Base-by-base conservation (phyloP, 163 green algal genomes). In the Trebouxiophyceae sp. region DNA sequence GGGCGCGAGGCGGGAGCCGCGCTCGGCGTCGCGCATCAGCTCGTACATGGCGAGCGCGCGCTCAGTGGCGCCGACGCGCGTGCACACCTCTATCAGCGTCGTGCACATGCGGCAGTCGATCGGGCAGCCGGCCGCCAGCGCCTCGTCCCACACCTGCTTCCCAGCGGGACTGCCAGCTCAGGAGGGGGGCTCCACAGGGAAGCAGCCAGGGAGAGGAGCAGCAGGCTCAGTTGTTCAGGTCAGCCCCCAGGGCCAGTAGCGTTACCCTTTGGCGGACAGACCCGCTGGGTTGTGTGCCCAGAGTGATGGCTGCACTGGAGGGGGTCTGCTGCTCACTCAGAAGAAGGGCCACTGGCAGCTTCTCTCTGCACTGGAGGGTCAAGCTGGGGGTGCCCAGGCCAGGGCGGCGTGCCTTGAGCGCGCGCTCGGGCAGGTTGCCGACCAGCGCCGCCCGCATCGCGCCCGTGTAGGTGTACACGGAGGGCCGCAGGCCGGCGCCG, bases 401-500 rank as follows among this genome's bases (percentile, higher is more conserved):
- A n/a, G n/a, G n/a, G n/a, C 45, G 33, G 62, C 72, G 78, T 1
- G 87, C 79, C 62, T 78, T 60, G 59, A 92, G 45, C 0, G 88
- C 88, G 19, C 79, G 69, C 33, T 89, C 81, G 29, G 86, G 67
- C 56, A 91, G 64, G 55, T 78, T 80, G 26, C 75, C 86, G 2
- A 72, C 73, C 12, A 94, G 75, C 8, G 85, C 86, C 0, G 87
- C 89, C 0, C 88, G 78, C 86, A 94, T 93, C 33, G 84, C 89
- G 5, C 84, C 88, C 0, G 89, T 96, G 84, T 93, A 95, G 3
- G 89, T 94, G 84, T 85, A 94, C 0, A 90, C 83, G 0, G 86
- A 87, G 23, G 79, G 76, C 27, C 58, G 62, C 26, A 92, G 71
- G 3, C 67, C 82, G 1, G 77, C 86, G 26, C 89, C 89, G 31